A percentile compares a stretch with the other conserved stretches of the same genome.
Conservation (phyloP, 768 basidiomycete species). For the Mycena belliarum region DNA sequence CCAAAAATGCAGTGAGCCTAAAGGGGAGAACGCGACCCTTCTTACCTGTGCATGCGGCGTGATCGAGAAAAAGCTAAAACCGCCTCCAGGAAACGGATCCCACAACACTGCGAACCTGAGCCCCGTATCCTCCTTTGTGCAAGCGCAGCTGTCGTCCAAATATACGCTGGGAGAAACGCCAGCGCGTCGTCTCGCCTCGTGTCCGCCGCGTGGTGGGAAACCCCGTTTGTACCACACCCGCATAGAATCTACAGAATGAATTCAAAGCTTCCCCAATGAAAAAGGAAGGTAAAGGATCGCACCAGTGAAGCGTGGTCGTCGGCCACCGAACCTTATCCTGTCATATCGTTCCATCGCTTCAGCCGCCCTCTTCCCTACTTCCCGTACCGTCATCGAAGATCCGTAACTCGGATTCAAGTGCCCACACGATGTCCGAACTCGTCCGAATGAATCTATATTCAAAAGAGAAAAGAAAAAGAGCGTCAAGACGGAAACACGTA, state of each 20-base stretch:
- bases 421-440: background rate
- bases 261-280: background rate
- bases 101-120: too few relatives aligned
- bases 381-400: conserved; percentile 7
- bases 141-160: conserved; percentile 1
- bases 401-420: conserved; percentile 15
- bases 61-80: conserved; percentile 10
- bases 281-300: too few relatives aligned
- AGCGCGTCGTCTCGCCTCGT: conserved; percentile 5
- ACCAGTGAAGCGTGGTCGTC: conserved; percentile 15
- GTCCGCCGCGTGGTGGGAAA: conserved; percentile 1
- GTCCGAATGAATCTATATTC: background rate
- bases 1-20: conserved; percentile 18
- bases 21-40: conserved; percentile 5
- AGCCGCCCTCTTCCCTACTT: background rate
- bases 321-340: conserved; percentile 9
- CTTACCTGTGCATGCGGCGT: conserved; percentile 14
- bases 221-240: background rate
- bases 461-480: conserved; percentile 2
- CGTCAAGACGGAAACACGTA: background rate
- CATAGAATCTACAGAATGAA: conserved; percentile 8
- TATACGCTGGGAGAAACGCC: background rate
- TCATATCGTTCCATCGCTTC: conserved; percentile 8
- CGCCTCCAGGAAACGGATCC: background rate
- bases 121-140: background rate